Conservation (phyloP, 2,329 filamentous ascomycete species). For the Ophiocordyceps australis region DNA sequence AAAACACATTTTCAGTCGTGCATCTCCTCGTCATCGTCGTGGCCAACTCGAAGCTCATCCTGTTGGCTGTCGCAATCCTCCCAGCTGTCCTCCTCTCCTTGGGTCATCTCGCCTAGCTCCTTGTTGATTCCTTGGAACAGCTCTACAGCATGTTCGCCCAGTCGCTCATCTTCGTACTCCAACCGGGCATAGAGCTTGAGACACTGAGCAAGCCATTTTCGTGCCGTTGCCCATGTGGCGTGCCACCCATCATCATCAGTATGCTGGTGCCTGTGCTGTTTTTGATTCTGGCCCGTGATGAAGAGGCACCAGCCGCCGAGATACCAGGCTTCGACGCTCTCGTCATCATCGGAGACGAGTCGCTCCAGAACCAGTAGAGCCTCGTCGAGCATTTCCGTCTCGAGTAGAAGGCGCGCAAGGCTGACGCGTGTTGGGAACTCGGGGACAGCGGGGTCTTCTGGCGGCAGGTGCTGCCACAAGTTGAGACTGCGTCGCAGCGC, state of each 20-base stretch:
- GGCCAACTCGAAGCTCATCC: slow-evolving; percentile 26
- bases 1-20: slow-evolving; percentile 11
- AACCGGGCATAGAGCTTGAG: slow-evolving; percentile 60
- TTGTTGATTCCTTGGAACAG: slow-evolving; percentile 44
- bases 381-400: slow-evolving; percentile 70
- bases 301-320: slow-evolving; percentile 87
- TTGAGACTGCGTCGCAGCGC: slow-evolving; percentile 66
- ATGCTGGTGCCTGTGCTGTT: slow-evolving; percentile 16
- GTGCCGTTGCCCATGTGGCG: slow-evolving; percentile 51
- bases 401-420: slow-evolving; percentile 72
- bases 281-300: slow-evolving; percentile 53
- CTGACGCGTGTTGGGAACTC: slow-evolving; percentile 77
- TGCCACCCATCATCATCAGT: slow-evolving; percentile 29
- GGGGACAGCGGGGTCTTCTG: slow-evolving; percentile 54
- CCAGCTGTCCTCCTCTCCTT: slow-evolving; percentile 28
- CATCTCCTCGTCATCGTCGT: slow-evolving; percentile 42
- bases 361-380: slow-evolving; percentile 74
- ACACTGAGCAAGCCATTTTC: slow-evolving; percentile 69
- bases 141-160: slow-evolving; percentile 59
- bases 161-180: slow-evolving; percentile 70
- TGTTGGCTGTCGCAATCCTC: slow-evolving; percentile 36
- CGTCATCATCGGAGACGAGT: slow-evolving; percentile 74
- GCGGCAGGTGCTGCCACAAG: slow-evolving; percentile 64
- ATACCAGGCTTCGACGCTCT: slow-evolving; percentile 94
- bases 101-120: slow-evolving; percentile 41